phyloP scores from a whole-genome alignment of 306 rosid species.

The Acacia confusa region DNA sequence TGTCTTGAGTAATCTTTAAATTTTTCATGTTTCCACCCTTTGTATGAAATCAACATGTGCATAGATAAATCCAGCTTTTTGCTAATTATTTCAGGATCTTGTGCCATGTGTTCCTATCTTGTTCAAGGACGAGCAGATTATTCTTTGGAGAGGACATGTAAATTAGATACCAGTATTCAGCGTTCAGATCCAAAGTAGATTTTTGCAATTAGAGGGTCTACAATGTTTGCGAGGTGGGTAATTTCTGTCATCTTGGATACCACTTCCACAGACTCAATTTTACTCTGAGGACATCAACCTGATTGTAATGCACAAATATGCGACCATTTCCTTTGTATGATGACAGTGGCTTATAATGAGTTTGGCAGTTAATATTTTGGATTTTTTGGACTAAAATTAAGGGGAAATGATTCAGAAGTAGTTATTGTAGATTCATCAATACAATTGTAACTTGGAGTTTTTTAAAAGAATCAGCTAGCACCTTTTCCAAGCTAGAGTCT shows the following conservation, averaged over 20 bases:
- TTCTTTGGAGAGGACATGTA: slow-evolving; percentile 82
- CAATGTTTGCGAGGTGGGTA: not conserved
- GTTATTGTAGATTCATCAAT: not conserved
- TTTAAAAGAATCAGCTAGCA: not conserved
- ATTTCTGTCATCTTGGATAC: not conserved
- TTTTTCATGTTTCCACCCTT: slow-evolving; percentile 2
- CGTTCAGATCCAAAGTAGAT: slow-evolving; percentile 30
- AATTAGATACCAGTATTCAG: slow-evolving; percentile 30
- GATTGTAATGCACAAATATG: slow-evolving; percentile 9
- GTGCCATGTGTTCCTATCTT: slow-evolving; percentile 84
- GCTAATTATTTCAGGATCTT: slow-evolving; percentile 54
- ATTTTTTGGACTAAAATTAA: not conserved
- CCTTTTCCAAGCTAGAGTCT: no score
- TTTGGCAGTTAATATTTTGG: slow-evolving; percentile 10
- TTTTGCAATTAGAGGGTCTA: not conserved
- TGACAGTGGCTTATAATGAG: not conserved
- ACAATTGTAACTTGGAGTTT: not conserved
- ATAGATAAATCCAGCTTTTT: slow-evolving; percentile 6
- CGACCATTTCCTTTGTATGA: not conserved
- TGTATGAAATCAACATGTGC: slow-evolving; percentile 6
- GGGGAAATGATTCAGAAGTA: not conserved
- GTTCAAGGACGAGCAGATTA: slow-evolving; percentile 88
- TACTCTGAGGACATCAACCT: not conserved
- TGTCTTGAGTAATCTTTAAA: slow-evolving; percentile 5
- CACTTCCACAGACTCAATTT: not conserved